These are phyloP conservation scores for Fragilaria radians DNA, from an alignment of 108 stramenopile species.

Conservation along the genomic window DNA sequence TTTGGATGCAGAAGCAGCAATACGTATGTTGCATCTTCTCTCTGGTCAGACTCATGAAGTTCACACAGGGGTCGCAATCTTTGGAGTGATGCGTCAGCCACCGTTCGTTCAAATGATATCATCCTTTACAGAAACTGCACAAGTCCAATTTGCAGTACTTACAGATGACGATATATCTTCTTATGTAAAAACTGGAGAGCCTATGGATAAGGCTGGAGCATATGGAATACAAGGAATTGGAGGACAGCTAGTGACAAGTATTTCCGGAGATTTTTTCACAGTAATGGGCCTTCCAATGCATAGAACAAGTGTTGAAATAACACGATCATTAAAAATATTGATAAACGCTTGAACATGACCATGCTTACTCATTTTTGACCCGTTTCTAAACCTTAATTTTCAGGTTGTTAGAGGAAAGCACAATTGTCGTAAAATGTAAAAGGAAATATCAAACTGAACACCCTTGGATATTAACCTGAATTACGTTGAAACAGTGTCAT, in stretches of 20 bases:
- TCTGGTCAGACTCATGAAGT: conserved; percentile 83
- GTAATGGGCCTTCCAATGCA: conserved; percentile 96
- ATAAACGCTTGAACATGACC: neutral
- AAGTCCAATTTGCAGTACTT: conserved; percentile 69
- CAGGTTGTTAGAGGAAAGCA: too few species aligned
- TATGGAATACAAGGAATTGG: conserved; percentile 96
- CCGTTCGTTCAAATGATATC: conserved; percentile 26
- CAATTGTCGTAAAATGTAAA: too few species aligned
- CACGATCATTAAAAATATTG: conserved; percentile 21
- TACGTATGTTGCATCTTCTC: conserved; percentile 57
- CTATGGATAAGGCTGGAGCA: conserved; percentile 93
- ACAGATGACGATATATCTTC: conserved; percentile 61
- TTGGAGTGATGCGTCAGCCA: conserved; percentile 17
- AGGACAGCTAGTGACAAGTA: conserved; percentile 60
- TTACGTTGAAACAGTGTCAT: too few species aligned
- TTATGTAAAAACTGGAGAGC: conserved; percentile 85
- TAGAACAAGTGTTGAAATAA: conserved; percentile 42
- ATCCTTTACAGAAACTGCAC: conserved; percentile 75
- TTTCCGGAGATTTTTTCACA: conserved; percentile 85
- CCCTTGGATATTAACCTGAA: too few species aligned
- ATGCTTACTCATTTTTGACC: neutral
- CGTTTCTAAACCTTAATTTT: too few species aligned
- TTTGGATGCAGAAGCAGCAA: conserved; percentile 55
- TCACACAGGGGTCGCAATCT: conserved; percentile 86
- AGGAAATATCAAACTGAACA: too few species aligned